These are phyloP conservation scores for Aspergillus persii DNA, from an alignment of 2,329 filamentous ascomycete species.

Conservation along the genomic window DNA sequence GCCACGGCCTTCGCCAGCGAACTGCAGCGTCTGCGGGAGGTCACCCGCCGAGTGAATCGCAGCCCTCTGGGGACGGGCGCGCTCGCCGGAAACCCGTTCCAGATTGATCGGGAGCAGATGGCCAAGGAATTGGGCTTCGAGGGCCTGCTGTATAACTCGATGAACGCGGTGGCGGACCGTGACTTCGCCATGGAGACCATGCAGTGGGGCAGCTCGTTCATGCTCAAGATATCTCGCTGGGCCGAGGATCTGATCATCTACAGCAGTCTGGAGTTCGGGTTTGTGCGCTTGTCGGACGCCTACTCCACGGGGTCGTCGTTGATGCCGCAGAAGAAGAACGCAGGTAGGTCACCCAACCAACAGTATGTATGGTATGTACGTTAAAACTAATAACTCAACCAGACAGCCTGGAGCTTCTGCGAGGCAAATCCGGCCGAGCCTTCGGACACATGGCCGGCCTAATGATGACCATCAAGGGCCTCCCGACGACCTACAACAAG, in stretches of 20 bases:
- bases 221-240: constrained; percentile 77
- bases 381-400: not conserved
- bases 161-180: constrained; percentile 71
- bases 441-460: constrained; percentile 81
- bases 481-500: constrained; percentile 85
- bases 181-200: constrained; percentile 82
- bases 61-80: constrained; percentile 72
- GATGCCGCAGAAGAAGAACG: constrained; percentile 85
- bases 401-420: constrained; percentile 70
- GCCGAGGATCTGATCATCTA: constrained; percentile 86
- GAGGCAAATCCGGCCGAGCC: constrained; percentile 72
- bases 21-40: constrained; percentile 72
- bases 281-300: constrained; percentile 72
- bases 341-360: constrained; percentile 22
- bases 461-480: constrained; percentile 71
- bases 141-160: constrained; percentile 70
- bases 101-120: constrained; percentile 75
- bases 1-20: constrained; percentile 70
- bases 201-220: constrained; percentile 75
- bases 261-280: constrained; percentile 71
- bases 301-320: constrained; percentile 74
- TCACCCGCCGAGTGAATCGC: constrained; percentile 70
- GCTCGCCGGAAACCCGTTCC: constrained; percentile 77
- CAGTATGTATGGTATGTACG: too few relatives aligned
- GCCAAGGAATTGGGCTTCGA: constrained; percentile 79